A percentile compares a stretch with the other conserved stretches of the same genome.
Conservation (phyloP, 768 basidiomycete genomes). For the Naganishia randhawae region DNA sequence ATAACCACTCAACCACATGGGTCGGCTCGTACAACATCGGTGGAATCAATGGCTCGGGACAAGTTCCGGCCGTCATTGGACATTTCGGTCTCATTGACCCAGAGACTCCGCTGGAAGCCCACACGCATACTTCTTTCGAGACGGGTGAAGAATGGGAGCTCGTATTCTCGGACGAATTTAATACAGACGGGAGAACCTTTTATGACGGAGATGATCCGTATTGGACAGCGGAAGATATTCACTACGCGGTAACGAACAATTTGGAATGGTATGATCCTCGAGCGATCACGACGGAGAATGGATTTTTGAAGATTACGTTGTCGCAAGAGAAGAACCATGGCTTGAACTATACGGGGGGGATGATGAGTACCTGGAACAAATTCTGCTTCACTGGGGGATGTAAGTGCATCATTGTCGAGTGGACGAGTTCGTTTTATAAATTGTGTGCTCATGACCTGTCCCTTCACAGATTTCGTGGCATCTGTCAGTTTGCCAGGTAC, state of each 20-base stretch:
- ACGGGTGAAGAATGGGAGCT: constrained; percentile 71
- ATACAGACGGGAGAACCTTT: constrained; percentile 57
- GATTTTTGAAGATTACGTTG: constrained; percentile 47
- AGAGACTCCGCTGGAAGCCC: constrained; percentile 64
- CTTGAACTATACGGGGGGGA: constrained; percentile 43
- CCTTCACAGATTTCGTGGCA: constrained; percentile 11
- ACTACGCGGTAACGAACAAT: constrained; percentile 52
- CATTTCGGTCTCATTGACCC: constrained; percentile 69
- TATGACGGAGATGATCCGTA: constrained; percentile 53
- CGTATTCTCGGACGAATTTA: constrained; percentile 86
- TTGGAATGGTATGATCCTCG: constrained; percentile 53
- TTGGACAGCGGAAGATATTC: constrained; percentile 55
- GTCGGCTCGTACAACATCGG: constrained; percentile 73
- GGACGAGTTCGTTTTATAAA: not conserved
- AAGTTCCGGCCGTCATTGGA: constrained; percentile 71
- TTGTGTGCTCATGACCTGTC: not conserved
- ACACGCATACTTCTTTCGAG: constrained; percentile 67
- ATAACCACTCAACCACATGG: constrained; percentile 27
- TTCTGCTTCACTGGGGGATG: constrained; percentile 45
- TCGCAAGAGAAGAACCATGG: constrained; percentile 37
- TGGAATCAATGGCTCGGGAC: constrained; percentile 81
- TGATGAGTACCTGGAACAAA: constrained; percentile 47
- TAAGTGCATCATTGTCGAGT: not conserved
- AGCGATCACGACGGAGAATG: constrained; percentile 50
- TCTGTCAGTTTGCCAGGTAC: constrained; percentile 47